Evolutionary conservation across 2,329 filamentous ascomycete genomes (phyloP).

Genomic region (Diaporthe sp.): DNA sequence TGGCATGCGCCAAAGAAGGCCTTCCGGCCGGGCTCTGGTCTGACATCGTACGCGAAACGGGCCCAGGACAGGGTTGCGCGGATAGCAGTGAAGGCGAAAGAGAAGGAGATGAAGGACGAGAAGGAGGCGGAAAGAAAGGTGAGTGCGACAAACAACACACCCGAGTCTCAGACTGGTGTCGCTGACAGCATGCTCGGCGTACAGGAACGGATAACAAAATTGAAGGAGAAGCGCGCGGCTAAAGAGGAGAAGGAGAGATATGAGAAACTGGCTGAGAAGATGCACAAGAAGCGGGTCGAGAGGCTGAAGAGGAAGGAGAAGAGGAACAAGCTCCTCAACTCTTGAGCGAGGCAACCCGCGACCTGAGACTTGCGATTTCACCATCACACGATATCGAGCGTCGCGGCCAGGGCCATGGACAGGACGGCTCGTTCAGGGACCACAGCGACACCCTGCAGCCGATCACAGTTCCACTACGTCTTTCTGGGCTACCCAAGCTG

Average conservation of each 20-base stretch:
- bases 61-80: conserved; percentile 77
- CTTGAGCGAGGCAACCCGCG: conserved; percentile 56
- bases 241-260: conserved; percentile 96
- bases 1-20: conserved; percentile 89
- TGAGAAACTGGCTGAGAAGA: conserved; percentile 95
- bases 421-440: conserved; percentile 1
- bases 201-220: conserved; percentile 81
- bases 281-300: conserved; percentile 96
- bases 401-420: conserved; percentile 20
- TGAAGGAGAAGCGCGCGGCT: conserved; percentile 86
- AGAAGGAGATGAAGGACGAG: conserved; percentile 96
- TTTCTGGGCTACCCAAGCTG: background rate
- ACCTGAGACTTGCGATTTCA: conserved; percentile 9
- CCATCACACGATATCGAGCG: conserved; percentile 11
- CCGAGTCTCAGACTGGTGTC: conserved; percentile 12
- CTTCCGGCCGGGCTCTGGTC: conserved; percentile 85
- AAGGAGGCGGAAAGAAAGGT: conserved; percentile 92
- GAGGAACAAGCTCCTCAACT: conserved; percentile 87
- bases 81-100: conserved; percentile 87
- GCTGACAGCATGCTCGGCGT: conserved; percentile 35
- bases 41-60: conserved; percentile 84
- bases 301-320: conserved; percentile 95
- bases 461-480: conserved; percentile 25
- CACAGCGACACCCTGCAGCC: conserved; percentile 9
- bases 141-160: conserved; percentile 47